Evolutionary conservation across 1,284 basidiomycete genomes (phyloP).

Genomic region (Phellopilus nigrolimitatus): DNA sequence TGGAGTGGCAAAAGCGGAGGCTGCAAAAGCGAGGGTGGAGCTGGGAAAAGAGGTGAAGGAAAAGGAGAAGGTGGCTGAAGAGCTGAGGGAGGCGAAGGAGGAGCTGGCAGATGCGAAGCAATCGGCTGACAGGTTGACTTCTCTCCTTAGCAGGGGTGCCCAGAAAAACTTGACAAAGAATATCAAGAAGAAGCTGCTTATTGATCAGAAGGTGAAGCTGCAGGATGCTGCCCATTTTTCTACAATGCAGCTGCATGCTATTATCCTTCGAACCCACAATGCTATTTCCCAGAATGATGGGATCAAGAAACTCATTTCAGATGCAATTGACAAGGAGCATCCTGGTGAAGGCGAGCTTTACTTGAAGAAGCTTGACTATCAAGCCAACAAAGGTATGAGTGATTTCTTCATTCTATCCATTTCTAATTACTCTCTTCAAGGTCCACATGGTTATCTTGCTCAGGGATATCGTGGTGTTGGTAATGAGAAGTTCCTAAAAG

Average conservation of each 20-base stretch:
- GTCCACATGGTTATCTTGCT: background rate
- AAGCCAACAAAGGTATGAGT: background rate
- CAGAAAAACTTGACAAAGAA: background rate
- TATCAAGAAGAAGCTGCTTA: background rate
- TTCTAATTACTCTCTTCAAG: background rate
- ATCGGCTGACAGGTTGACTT: background rate
- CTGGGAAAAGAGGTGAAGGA: background rate
- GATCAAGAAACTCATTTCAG: background rate
- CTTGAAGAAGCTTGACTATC: background rate
- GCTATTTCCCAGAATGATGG: background rate
- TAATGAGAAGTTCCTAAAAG: background rate
- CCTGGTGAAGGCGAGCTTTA: background rate
- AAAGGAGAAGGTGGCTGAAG: background rate
- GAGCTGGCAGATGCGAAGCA: background rate
- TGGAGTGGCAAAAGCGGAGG: background rate
- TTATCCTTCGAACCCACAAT: background rate
- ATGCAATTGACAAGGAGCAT: background rate
- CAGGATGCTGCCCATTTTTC: background rate
- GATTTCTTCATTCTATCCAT: background rate
- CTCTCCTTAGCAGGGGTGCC: background rate
- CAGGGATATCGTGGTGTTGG: background rate
- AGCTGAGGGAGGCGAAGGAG: background rate
- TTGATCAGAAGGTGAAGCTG: background rate
- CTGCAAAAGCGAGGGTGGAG: background rate
- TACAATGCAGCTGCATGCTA: background rate